Evolutionary conservation across 345 rosid genomes (phyloP).

Genomic region (Eucalyptus melliodora): DNA sequence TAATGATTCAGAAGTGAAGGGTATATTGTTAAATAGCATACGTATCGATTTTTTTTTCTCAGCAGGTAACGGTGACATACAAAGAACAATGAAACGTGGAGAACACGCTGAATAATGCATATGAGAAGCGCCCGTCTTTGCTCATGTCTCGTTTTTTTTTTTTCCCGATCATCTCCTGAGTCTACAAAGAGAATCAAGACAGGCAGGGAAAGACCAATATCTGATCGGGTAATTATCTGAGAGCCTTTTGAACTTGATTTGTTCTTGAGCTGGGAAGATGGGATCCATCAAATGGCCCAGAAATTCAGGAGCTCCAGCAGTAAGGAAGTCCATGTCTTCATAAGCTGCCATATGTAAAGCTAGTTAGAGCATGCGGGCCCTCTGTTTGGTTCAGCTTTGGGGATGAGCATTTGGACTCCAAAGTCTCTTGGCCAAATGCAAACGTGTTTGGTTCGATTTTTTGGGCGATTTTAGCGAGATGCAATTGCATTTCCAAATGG

Average conservation of each 20-base stretch:
- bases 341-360: neutral
- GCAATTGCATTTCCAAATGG: too few species aligned
- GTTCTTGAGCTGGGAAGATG: neutral
- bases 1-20: neutral
- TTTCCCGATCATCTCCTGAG: neutral
- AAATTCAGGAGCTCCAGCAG: neutral
- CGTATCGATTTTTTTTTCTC: neutral
- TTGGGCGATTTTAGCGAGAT: too few species aligned
- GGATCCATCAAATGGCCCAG: neutral
- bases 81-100: neutral
- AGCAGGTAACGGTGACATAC: neutral
- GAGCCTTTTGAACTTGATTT: neutral
- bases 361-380: neutral
- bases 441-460: too few species aligned
- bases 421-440: too few species aligned
- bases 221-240: neutral
- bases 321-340: neutral
- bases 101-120: neutral
- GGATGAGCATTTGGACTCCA: too few species aligned
- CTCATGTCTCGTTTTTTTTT: neutral
- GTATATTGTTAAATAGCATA: neutral
- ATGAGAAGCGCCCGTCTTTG: neutral
- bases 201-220: neutral
- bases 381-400: too few species aligned
- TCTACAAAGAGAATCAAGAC: neutral